Percentiles rank a stretch among this genome's conserved stretches.
These are phyloP conservation scores for Cercospora sojina DNA, from an alignment of 2,329 filamentous ascomycete species.

Conservation along the genomic window DNA sequence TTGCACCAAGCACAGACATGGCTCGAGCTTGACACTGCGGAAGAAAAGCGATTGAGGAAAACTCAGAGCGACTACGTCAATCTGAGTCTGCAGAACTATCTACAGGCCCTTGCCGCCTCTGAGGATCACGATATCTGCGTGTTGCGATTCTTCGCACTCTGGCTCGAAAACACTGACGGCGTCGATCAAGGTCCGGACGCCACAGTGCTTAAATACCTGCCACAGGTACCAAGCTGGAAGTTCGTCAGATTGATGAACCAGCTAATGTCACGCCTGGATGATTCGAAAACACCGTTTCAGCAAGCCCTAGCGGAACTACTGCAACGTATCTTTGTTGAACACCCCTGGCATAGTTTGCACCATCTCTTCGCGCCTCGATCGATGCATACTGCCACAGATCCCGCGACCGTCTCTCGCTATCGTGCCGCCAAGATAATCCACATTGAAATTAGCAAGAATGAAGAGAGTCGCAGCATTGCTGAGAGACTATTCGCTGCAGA, in stretches of 20 bases:
- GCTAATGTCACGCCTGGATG: conserved; percentile 84
- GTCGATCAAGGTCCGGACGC: conserved; percentile 67
- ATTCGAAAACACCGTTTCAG: conserved; percentile 71
- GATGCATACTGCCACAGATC: conserved; percentile 60
- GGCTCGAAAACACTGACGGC: conserved; percentile 80
- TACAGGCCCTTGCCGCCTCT: conserved; percentile 78
- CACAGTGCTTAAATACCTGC: conserved; percentile 68
- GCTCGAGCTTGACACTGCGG: conserved; percentile 85
- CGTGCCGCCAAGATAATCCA: conserved; percentile 70
- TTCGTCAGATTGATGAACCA: conserved; percentile 95
- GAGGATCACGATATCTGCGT: conserved; percentile 88
- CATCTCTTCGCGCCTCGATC: conserved; percentile 78
- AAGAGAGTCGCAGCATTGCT: conserved; percentile 61
- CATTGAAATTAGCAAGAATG: conserved; percentile 56
- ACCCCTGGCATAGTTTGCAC: conserved; percentile 96
- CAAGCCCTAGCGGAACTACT: conserved; percentile 70
- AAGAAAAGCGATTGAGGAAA: conserved; percentile 74
- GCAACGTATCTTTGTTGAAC: conserved; percentile 80
- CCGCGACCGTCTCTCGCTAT: conserved; percentile 70
- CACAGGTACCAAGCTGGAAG: conserved; percentile 80
- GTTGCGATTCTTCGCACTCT: conserved; percentile 87
- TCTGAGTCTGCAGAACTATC: conserved; percentile 88
- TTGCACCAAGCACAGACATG: conserved; percentile 76
- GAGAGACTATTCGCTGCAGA: conserved; percentile 71
- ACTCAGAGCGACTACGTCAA: conserved; percentile 81